These are phyloP conservation scores for Colletotrichum tamarilloi DNA, from an alignment of 2,329 filamentous ascomycete genomes.

Conservation along the genomic window DNA sequence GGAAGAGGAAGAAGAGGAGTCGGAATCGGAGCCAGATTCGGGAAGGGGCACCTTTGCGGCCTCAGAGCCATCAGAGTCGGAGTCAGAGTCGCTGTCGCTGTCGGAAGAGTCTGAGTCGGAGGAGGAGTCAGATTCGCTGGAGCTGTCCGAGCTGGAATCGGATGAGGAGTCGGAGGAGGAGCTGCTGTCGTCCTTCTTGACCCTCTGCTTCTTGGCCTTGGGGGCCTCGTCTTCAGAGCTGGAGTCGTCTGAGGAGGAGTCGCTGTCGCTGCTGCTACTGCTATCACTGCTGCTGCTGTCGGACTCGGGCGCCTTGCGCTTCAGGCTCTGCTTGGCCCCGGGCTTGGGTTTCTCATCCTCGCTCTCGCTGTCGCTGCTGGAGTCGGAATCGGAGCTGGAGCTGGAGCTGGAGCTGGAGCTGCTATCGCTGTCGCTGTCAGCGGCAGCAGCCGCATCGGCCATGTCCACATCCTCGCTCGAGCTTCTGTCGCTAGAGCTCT, in stretches of 20 bases:
- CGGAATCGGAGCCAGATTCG: conserved; percentile 54
- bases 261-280: conserved; percentile 43
- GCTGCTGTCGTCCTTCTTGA: conserved; percentile 46
- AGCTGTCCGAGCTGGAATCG: conserved; percentile 49
- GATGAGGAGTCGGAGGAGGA: conserved; percentile 52
- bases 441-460: conserved; percentile 53
- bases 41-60: conserved; percentile 55
- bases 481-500: conserved; percentile 45
- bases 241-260: conserved; percentile 50
- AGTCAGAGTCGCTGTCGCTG: conserved; percentile 46
- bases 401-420: conserved; percentile 50
- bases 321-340: conserved; percentile 44
- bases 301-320: conserved; percentile 53
- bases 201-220: conserved; percentile 64
- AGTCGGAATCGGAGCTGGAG: conserved; percentile 48
- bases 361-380: conserved; percentile 41
- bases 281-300: conserved; percentile 40
- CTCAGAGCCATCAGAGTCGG: conserved; percentile 45
- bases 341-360: conserved; percentile 20
- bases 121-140: conserved; percentile 36
- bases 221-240: conserved; percentile 59
- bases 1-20: conserved; percentile 43
- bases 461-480: conserved; percentile 56
- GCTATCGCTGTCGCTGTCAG: conserved; percentile 46
- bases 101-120: conserved; percentile 44